Evolutionary conservation across 2,329 filamentous ascomycete genomes (phyloP), one percentile per base, ranked within the genome.

Genomic region (Penicillium sp.): DNA sequence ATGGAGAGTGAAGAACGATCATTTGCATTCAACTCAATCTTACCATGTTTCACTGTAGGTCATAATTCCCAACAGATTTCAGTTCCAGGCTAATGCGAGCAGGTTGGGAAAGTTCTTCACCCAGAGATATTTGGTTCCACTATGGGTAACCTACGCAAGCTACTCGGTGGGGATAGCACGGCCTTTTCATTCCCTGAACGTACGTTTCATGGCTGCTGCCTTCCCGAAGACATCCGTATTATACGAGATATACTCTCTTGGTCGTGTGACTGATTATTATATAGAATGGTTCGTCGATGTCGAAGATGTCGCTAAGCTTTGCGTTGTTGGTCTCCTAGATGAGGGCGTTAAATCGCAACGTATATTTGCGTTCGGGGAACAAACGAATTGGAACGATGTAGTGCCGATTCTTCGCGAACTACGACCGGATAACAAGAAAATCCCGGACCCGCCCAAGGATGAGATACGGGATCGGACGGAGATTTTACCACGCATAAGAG

Each of bases 351-450:
- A 70, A 2, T 75, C 75, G 0, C 78, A 86, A 63, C 78, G 85
- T 1, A 67, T 88, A 9, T 84, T 86, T 63, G 84, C 73, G 1
- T 84, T 81, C 52, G 82, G 80, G 0, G 71, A 75, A 1, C 76
- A 75, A 0, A 81, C 75, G 55, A 82, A 73, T 46, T 82, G 77
- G 69, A 80, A 82, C 21, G 64, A 76, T 1, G 60, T 71, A 4
- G 60, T 82, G 10, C 62, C 56, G 0, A 67, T 76, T 10, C 65
- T 79, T 42, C 67, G 73, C 27, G 71, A 74, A 44, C 27, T 75
- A 3, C 73, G 73, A 46, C 81, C 81, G 0, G 67, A 75, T 3
- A 74, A 72, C 48, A 62, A 60, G 27, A 73, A 77, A 43, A 58
- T 69, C 25, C 60, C 67, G 23, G 64, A 68, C 50, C 23, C 69